Evolutionary conservation across 1,139 yeast species (phyloP).

Genomic region (Meyerozyma carpophila): DNA sequence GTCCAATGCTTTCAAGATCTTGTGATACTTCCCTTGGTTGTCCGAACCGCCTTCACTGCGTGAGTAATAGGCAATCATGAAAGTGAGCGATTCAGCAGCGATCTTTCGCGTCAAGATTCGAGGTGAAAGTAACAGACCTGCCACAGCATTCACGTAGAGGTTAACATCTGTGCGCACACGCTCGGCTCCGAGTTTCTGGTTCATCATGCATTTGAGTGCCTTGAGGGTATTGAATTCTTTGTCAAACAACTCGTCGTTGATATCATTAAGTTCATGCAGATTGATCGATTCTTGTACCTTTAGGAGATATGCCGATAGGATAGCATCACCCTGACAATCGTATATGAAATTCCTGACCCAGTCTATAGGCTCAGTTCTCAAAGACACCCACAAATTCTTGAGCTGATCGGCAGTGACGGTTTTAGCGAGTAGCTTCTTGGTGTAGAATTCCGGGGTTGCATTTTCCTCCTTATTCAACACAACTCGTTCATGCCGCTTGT

Average conservation of each 20-base stretch:
- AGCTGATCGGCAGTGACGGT: slow-evolving; percentile 66
- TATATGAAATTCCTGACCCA: slow-evolving; percentile 82
- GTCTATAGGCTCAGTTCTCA: slow-evolving; percentile 84
- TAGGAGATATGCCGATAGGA: slow-evolving; percentile 45
- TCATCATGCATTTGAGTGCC: slow-evolving; percentile 45
- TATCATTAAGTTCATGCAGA: slow-evolving; percentile 30
- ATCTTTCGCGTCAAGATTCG: slow-evolving; percentile 70
- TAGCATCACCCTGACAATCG: slow-evolving; percentile 84
- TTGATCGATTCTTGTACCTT: slow-evolving; percentile 36
- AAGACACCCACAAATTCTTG: slow-evolving; percentile 82
- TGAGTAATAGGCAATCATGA: slow-evolving; percentile 40
- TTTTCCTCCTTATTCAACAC: slow-evolving; percentile 30
- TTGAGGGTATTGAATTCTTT: slow-evolving; percentile 43
- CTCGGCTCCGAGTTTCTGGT: slow-evolving; percentile 41
- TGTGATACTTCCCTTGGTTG: slow-evolving; percentile 49
- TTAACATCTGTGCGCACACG: slow-evolving; percentile 38
- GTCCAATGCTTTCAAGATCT: slow-evolving; percentile 61
- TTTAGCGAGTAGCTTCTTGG: slow-evolving; percentile 67
- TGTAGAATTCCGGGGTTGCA: slow-evolving; percentile 69
- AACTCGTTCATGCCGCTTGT: slow-evolving; percentile 49
- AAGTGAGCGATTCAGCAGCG: slow-evolving; percentile 70
- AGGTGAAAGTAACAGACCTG: slow-evolving; percentile 47
- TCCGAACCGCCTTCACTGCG: slow-evolving; percentile 22
- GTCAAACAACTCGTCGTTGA: slow-evolving; percentile 42
- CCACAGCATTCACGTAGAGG: slow-evolving; percentile 35